A percentile compares a stretch with the other conserved stretches of the same genome.
These are phyloP conservation scores for Claviceps monticola DNA, from an alignment of 2,329 filamentous ascomycete species.

Conservation along the genomic window DNA sequence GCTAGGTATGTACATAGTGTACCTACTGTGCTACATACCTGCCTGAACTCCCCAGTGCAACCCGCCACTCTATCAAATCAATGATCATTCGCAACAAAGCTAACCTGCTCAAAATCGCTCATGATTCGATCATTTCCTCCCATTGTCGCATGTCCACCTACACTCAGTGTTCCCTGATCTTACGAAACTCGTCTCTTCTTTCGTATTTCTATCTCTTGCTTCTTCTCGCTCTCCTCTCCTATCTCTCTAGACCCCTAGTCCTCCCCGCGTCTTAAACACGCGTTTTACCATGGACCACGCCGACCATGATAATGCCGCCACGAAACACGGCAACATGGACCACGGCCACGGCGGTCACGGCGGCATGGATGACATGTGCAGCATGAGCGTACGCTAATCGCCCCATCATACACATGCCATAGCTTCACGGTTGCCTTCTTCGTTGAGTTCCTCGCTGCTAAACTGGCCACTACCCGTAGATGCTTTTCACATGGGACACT, in stretches of 20 bases:
- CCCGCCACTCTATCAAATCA: no score
- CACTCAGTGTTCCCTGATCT: no score
- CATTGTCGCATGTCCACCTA: no score
- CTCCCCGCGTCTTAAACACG: neutral
- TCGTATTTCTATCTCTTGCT: neutral
- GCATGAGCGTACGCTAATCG: conserved; percentile 60
- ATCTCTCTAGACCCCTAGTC: neutral
- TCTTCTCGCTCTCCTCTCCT: neutral
- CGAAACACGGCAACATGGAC: conserved; percentile 23
- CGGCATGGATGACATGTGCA: conserved; percentile 57
- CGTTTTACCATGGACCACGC: conserved; percentile 7
- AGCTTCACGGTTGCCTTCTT: neutral
- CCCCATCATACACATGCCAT: neutral
- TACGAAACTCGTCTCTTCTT: no score
- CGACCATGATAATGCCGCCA: conserved; percentile 17
- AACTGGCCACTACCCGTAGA: conserved; percentile 36
- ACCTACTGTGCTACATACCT: no score
- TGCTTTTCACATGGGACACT: conserved; percentile 97
- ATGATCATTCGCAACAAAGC: no score
- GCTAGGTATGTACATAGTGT: no score
- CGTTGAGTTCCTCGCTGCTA: neutral
- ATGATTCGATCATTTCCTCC: no score
- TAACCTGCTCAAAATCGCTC: no score
- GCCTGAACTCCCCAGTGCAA: no score
- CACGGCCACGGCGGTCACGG: conserved; percentile 27